phyloP scores from a whole-genome alignment of 441 rosid species.

The Gossypium davidsonii region DNA sequence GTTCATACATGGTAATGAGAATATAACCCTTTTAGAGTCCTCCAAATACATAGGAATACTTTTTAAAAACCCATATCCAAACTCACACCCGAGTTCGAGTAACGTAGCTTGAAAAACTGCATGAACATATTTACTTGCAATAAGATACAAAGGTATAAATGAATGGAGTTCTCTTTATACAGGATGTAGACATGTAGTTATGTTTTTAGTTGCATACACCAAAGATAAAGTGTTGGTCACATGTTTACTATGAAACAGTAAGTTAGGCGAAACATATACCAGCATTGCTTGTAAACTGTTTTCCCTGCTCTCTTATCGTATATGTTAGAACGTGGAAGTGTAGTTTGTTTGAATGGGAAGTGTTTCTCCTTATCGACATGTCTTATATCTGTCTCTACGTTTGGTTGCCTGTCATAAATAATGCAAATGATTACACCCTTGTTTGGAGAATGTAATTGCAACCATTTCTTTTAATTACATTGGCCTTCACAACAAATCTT shows the following conservation, averaged over 20 bases:
- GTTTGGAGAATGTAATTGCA: no score
- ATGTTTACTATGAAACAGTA: background rate
- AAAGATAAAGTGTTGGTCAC: background rate
- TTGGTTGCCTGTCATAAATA: background rate
- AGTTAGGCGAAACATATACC: background rate
- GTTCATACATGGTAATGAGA: no score
- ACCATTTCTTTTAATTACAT: no score
- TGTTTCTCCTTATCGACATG: background rate
- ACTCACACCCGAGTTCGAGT: background rate
- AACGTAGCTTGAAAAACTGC: background rate
- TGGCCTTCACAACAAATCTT: no score
- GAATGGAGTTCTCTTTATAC: background rate
- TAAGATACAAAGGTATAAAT: background rate
- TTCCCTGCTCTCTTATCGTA: background rate
- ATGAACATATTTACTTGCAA: background rate
- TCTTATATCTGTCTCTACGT: background rate
- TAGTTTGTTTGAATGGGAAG: background rate
- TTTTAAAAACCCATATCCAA: background rate
- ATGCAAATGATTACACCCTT: background rate
- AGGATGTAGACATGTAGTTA: background rate
- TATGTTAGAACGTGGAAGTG: background rate
- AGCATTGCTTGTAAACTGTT: background rate
- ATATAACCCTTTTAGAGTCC: no score
- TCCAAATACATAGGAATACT: background rate
- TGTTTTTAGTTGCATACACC: background rate